Evolutionary conservation across 768 basidiomycete species (phyloP), one percentile per base, ranked within the genome.

Genomic region (Terana coerulea): DNA sequence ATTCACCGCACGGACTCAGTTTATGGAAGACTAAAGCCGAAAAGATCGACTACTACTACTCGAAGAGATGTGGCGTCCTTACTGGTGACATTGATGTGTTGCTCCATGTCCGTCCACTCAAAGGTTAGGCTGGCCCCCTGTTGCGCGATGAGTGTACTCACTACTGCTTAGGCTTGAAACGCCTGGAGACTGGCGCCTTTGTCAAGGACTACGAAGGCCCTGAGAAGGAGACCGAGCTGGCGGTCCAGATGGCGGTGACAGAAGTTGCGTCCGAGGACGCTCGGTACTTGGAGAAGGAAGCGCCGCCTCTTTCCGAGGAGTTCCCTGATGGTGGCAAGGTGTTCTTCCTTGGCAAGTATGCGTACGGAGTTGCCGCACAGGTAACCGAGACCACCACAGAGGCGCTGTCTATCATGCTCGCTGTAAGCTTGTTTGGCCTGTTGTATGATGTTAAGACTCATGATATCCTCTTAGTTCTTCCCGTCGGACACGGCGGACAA

Each of bases 301-400:
- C 97, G 0, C 88, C 91, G 0, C 84, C 91, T 0, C 69, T 98
- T 26, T 76, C 83, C 0, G 85, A 92, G 47, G 97, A 98, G 64
- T 98, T 91, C 70, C 94, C 95, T 0, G 83, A 81, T 0, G 91
- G 88, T 0, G 88, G 83, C 66, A 91, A 87, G 64, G 89, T 98
- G 25, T 97, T 99, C 71, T 98, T 98, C 82, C 77, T 98, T 6
- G 95, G 95, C 14, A 87, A 91, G 62, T 86, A 92, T 64, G 92
- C 90, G 0, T 99, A 95, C 62, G 97, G 97, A n/a, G 86, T 91
- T 2, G 92, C 95, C 12, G 94, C 95, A 0, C 89, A 94, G 61
- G 91, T 99, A 10, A 77, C 82, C 33, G 77, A 71, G 0, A 91
- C 92, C 0, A 79, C 78, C 0, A 80, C 88, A 3, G 75, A 78